Conservation (phyloP, 2,329 filamentous ascomycete genomes). For the Fonsecaea pedrosoi region DNA sequence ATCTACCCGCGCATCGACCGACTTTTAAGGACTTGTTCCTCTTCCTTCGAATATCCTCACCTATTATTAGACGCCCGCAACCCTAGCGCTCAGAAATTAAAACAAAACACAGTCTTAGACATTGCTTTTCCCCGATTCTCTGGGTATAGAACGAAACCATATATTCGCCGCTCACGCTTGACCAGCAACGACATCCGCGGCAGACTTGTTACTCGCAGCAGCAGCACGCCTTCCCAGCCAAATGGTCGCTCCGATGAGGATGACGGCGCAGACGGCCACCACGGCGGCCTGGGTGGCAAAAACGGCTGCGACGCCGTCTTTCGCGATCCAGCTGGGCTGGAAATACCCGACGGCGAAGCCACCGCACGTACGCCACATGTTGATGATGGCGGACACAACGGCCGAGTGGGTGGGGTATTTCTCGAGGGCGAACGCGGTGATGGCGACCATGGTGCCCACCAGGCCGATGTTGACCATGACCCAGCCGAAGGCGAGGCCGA, state of each 20-base stretch:
- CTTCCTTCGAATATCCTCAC: too few species aligned
- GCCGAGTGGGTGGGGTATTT: slow-evolving; percentile 47
- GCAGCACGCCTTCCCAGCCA: slow-evolving; percentile 27
- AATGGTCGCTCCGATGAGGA: slow-evolving; percentile 44
- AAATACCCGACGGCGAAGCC: slow-evolving; percentile 50
- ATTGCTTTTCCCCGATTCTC: too few species aligned
- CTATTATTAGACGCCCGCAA: too few species aligned
- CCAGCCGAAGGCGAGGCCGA: slow-evolving; percentile 49
- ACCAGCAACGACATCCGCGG: neutral
- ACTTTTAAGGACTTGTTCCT: too few species aligned
- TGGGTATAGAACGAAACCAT: too few species aligned
- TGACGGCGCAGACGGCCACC: slow-evolving; percentile 40
- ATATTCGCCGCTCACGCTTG: neutral
- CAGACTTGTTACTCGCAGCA: neutral
- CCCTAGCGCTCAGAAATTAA: too few species aligned
- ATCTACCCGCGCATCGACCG: too few species aligned
- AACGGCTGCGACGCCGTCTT: slow-evolving; percentile 44
- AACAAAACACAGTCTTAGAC: too few species aligned
- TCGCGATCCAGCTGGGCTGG: slow-evolving; percentile 47
- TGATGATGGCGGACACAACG: slow-evolving; percentile 47
- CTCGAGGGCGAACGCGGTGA: slow-evolving; percentile 48
- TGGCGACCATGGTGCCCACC: slow-evolving; percentile 46
- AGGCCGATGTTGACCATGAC: slow-evolving; percentile 48
- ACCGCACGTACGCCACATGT: slow-evolving; percentile 50
- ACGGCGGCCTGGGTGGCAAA: slow-evolving; percentile 47